Evolutionary conservation across 805 yeast genomes (phyloP), one percentile per base, ranked within the genome.

Genomic region (Ogataea allantospora): DNA sequence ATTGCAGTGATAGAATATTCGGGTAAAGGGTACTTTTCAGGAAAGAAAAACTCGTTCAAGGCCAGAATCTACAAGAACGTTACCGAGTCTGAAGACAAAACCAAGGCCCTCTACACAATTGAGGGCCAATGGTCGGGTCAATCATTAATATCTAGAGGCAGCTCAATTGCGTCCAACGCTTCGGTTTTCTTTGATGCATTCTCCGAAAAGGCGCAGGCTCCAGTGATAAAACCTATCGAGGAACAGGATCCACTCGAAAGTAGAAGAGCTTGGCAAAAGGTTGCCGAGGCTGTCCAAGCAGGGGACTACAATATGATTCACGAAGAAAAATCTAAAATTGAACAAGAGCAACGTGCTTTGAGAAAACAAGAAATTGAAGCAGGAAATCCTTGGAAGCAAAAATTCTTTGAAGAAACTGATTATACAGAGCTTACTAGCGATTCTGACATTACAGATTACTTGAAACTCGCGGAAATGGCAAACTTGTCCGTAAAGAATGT

Each of bases 1-100:
- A 60, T 73, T 45, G 75, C 88, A 11, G 71, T 74, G 20, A 67
- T 93, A 43, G 95, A 86, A 53, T 93, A 75, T 64, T 72, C 85
- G 25, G 99, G 99, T 22, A 80, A 93, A 63, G 99, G 99, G 21
- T 93, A 88, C 67, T 88, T 93, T 58, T 75, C 88, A 14, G 99
- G 99, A 53, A 91, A 89, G 71, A 91, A 89, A 70, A 89, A 93
- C 67, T 66, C 88, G 12, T 88, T 83, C 68, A 93, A 89, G 66
- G 95, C 95, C 17, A 76, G 91, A 56, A 71, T 93, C 43, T 84
- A 59, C 59, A 74, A 73, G 51, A 76, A 75, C 55, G 63, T 65
- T 18, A 67, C 73, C n/a, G 68, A 73, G 22, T 63, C 71, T 9
- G 47, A 48, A n/a, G 57, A 67, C 38, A 76, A 75, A 48, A 77